Evolutionary conservation across 1,284 basidiomycete genomes (phyloP).

Genomic region (Phylloporus sp.): DNA sequence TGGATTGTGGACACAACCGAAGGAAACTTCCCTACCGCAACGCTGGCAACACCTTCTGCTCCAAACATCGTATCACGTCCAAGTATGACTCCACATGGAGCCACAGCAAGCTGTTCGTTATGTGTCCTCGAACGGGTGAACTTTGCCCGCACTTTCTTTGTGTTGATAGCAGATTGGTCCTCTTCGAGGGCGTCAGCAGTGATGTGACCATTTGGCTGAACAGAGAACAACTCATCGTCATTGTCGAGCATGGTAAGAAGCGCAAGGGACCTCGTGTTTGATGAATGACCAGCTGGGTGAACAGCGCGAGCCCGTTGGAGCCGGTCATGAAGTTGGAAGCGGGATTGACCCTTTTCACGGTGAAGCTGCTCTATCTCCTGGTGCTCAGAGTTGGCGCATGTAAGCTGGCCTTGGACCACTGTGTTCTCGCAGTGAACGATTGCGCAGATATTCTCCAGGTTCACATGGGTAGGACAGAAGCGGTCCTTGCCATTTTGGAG

Average conservation of each 20-base stretch:
- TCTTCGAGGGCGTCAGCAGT: neutral
- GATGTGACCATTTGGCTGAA: too few species aligned
- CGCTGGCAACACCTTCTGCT: neutral
- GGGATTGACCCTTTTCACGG: neutral
- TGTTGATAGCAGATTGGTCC: neutral
- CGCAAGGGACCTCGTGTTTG: too few species aligned
- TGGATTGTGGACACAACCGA: neutral
- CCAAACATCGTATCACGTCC: neutral
- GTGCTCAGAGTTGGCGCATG: neutral
- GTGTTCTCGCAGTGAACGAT: neutral
- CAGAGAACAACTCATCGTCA: too few species aligned
- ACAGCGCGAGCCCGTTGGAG: neutral
- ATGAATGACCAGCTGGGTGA: too few species aligned
- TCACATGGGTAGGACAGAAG: conserved; percentile 28
- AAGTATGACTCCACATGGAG: neutral
- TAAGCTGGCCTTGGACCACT: neutral
- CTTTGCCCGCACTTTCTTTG: neutral
- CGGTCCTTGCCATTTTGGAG: conserved; percentile 11
- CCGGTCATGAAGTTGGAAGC: neutral
- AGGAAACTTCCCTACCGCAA: neutral
- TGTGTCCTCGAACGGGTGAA: neutral
- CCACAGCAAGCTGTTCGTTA: neutral
- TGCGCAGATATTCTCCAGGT: conserved; percentile 2
- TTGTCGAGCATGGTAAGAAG: too few species aligned
- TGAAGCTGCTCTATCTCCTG: neutral